Evolutionary conservation across 768 basidiomycete genomes (phyloP), one percentile per base, ranked within the genome.

Genomic region (Tephrocybe rancida): DNA sequence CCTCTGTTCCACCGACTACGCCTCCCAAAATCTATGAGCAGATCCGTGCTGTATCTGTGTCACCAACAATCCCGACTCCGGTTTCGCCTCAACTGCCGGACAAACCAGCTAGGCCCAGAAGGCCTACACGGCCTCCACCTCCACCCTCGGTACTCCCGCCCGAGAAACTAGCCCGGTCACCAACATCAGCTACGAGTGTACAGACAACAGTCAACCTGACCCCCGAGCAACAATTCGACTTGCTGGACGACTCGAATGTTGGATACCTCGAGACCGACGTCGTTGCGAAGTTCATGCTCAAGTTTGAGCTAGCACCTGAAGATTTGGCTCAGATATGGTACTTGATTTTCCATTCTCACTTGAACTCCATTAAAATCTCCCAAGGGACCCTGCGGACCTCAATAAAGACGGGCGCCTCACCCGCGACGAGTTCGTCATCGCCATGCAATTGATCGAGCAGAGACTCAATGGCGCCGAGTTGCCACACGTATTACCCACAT

Each of bases 301-400:
- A 61, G 18, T 75, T 66, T 56, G 58, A 67, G 13, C 55, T 76
- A 2, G 57, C 63, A 19, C 57, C 67, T n/a, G 67, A 65, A 11
- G 74, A 73, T 45, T 46, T 74, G 34, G 70, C 68, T 1, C 64
- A 60, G 7, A 76, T 77, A 49, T 73, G 71, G 75, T 74, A 27
- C 61, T 3, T 29, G 7, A n/a, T 18, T 43, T 24, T n/a, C 26
- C 10, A 11, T 4, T 39, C 38, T 22, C 13, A 11, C 6, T 13
- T n/a, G 7, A 24, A 21, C 16, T 13, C 16, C 10, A 16, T 34
- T 48, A 18, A 49, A 25, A 18, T 11, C 27, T 45, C n/a, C 39
- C 2, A 44, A 74, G 73, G 73, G 65, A 69, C 25, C 66, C 75
- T 7, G 65, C 70, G 6, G 69, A 72, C 49, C 32, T 75, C 2